Conservation (phyloP, 2,329 filamentous ascomycete species). For the Kalmusia sp. region DNA sequence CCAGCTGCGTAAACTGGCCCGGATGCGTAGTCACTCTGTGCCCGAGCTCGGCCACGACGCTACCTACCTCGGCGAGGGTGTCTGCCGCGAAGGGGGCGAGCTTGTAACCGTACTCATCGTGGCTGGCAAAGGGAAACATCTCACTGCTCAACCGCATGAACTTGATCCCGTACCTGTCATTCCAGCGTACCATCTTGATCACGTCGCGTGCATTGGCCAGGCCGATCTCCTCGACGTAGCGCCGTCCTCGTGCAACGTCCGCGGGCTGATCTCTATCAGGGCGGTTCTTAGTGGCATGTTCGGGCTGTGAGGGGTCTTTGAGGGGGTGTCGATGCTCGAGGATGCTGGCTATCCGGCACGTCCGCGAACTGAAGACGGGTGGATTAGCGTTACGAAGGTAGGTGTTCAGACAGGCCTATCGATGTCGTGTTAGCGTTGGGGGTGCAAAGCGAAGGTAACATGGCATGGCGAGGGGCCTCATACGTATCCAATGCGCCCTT, state of each 20-base stretch:
- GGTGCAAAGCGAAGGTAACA: slow-evolving; percentile 13
- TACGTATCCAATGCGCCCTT: slow-evolving; percentile 87
- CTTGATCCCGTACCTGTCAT: slow-evolving; percentile 87
- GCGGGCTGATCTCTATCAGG: slow-evolving; percentile 77
- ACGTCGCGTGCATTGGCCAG: slow-evolving; percentile 85
- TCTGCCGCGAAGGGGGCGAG: slow-evolving; percentile 83
- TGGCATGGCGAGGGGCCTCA: slow-evolving; percentile 48
- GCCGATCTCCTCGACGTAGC: slow-evolving; percentile 78
- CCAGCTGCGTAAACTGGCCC: slow-evolving; percentile 88
- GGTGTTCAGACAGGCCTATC: slow-evolving; percentile 85
- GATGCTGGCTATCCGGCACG: slow-evolving; percentile 89
- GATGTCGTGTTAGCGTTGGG: slow-evolving; percentile 23
- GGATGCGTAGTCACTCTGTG: slow-evolving; percentile 91
- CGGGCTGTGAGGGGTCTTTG: slow-evolving; percentile 74
- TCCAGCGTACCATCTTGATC: slow-evolving; percentile 87
- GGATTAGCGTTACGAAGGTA: slow-evolving; percentile 84
- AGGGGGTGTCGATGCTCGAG: slow-evolving; percentile 87
- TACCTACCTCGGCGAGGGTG: slow-evolving; percentile 76
- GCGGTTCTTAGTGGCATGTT: slow-evolving; percentile 84
- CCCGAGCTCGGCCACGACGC: slow-evolving; percentile 76
- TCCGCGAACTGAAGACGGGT: slow-evolving; percentile 88
- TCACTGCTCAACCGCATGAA: slow-evolving; percentile 93
- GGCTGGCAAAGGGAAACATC: slow-evolving; percentile 96
- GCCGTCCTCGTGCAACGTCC: slow-evolving; percentile 69
- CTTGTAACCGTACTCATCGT: slow-evolving; percentile 84